Conservation (phyloP, 495 filamentous ascomycete genomes). For the Aspergillus asperescens region DNA sequence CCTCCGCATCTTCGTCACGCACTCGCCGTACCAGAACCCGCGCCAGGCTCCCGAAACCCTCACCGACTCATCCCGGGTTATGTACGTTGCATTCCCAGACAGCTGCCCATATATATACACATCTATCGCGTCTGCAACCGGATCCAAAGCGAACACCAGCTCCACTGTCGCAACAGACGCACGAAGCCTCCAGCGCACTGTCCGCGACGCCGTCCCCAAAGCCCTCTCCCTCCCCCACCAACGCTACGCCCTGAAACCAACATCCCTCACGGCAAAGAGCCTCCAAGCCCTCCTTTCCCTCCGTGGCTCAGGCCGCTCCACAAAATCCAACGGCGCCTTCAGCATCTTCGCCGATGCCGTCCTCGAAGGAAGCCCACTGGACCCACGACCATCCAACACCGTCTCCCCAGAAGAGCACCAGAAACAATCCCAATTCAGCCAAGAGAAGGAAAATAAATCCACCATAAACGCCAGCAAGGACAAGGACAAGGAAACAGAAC, state of each 20-base stretch:
- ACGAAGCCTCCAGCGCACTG: constrained; percentile 59
- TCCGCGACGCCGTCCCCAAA: constrained; percentile 70
- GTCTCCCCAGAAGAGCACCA: constrained; percentile 41
- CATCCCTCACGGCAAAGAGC: constrained; percentile 61
- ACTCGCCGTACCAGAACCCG: constrained; percentile 64
- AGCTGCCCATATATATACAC: constrained; percentile 69
- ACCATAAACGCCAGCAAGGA: not conserved
- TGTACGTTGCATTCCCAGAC: constrained; percentile 77
- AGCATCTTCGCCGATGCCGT: constrained; percentile 66
- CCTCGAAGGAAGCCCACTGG: constrained; percentile 53
- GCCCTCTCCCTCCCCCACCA: constrained; percentile 66
- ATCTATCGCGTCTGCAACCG: constrained; percentile 47
- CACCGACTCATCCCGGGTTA: constrained; percentile 53
- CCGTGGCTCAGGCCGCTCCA: constrained; percentile 61
- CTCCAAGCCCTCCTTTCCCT: constrained; percentile 59
- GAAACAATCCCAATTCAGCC: constrained; percentile 21
- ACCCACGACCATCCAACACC: constrained; percentile 41
- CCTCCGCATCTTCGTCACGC: constrained; percentile 67
- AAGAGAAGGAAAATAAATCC: constrained; percentile 22
- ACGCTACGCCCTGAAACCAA: constrained; percentile 60
- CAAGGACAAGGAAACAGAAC: not conserved
- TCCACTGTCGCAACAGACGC: constrained; percentile 45
- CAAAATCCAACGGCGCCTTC: constrained; percentile 69
- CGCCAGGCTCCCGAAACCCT: constrained; percentile 33
- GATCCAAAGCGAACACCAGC: constrained; percentile 20